Evolutionary conservation across 1,139 yeast genomes (phyloP), one percentile per base, ranked within the genome.

Genomic region (Candida mesenterica): DNA sequence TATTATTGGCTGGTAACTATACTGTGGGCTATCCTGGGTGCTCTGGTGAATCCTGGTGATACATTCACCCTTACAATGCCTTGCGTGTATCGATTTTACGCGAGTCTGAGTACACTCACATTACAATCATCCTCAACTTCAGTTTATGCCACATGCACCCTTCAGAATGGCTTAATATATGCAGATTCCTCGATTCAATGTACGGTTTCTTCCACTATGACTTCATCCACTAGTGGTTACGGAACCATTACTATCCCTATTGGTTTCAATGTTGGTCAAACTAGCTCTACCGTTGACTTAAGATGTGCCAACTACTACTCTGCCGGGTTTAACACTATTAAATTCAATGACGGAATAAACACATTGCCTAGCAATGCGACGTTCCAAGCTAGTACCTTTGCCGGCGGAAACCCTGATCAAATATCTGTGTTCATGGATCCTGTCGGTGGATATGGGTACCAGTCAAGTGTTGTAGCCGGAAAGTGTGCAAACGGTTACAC

Each of bases 221-320:
- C 12, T 6, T 5, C 23, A 15, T 9, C 20, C 20, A 33, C 19
- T 32, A 19, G 28, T 2, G 34, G 22, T 8, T 23, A 4, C 16
- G 65, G 67, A 22, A 33, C 49, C 6, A 42, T 58, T n/a, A 32
- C 40, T 2, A 43, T 61, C 27, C 64, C 64, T 5, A 30, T 61
- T 15, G 39, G 53, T 4, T 61, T 58, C 41, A 55, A 54, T 34
- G 37, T 44, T 26, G 67, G 66, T 31, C 44, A 43, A 6, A 43
- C 54, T 19, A 52, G 45, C 15, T 24, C 32, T 5, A 17, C 44
- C 3, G 43, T 45, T 8, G 63, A 59, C 38, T 14, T 49, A n/a
- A 30, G 40, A 18, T 46, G 44, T 36, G 44, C 67, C 2, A 31
- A 31, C 4, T 40, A 48, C 19, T 56, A 50, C 36, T 30, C 23